phyloP scores from a whole-genome alignment of 2,329 filamentous ascomycete species.

The Colletotrichum musae region DNA sequence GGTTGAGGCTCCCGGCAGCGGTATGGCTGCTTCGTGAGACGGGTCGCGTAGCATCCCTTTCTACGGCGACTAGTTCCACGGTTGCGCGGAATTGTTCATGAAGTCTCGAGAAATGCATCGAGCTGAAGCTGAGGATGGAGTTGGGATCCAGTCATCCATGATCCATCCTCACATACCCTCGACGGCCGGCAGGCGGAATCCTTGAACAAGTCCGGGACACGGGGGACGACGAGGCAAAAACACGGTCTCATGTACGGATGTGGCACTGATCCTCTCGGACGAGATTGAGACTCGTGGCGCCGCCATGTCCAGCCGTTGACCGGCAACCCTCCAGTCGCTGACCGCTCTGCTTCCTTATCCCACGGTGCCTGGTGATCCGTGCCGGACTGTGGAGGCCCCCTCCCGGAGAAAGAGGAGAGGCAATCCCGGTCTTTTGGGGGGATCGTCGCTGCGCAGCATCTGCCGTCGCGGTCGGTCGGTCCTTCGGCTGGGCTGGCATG shows the following conservation, averaged over 20 bases:
- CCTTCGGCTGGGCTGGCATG: constrained; percentile 6
- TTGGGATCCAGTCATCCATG: too few species aligned
- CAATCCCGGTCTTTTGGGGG: constrained; percentile 7
- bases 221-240: neutral
- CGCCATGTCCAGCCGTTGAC: constrained; percentile 29
- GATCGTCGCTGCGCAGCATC: constrained; percentile 16
- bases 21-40: too few species aligned
- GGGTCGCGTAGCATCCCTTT: too few species aligned
- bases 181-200: constrained; percentile 5
- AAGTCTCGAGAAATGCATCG: too few species aligned
- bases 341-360: constrained; percentile 1
- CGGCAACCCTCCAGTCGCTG: constrained; percentile 17
- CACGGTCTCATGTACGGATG: constrained; percentile 18
- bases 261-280: constrained; percentile 25
- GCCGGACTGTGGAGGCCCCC: constrained; percentile 23
- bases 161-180: neutral
- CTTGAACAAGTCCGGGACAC: neutral
- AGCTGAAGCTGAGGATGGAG: too few species aligned
- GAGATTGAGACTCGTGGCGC: constrained; percentile 29
- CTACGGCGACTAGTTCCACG: too few species aligned
- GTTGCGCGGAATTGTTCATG: neutral
- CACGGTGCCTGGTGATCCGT: constrained; percentile 16
- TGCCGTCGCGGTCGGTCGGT: neutral
- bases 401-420: neutral
- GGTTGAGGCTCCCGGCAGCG: too few species aligned